Conservation (phyloP, 768 basidiomycete species). For the Porphyrellus cyaneotinctus region DNA sequence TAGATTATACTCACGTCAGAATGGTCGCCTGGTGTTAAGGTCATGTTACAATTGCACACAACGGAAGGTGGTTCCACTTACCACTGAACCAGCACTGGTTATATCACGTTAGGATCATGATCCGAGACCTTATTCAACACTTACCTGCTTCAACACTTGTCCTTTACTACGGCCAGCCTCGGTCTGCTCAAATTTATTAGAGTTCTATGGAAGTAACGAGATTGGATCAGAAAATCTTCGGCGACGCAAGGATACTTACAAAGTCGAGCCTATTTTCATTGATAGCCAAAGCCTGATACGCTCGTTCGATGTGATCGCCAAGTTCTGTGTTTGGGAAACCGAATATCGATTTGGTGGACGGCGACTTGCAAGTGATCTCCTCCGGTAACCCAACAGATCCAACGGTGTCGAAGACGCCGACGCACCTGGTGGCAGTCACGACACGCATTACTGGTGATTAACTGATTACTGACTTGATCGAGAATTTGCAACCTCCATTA, state of each 20-base stretch:
- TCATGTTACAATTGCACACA: background rate
- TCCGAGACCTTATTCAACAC: conserved; percentile 2
- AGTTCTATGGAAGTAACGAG: conserved; percentile 37
- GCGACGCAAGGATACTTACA: conserved; percentile 36
- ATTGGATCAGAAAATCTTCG: background rate
- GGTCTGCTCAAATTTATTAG: conserved; percentile 61
- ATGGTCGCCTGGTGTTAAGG: conserved; percentile 26
- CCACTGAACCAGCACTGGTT: conserved; percentile 69
- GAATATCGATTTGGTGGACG: conserved; percentile 48
- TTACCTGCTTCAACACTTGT: conserved; percentile 61
- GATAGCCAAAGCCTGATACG: conserved; percentile 68
- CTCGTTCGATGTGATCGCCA: conserved; percentile 59
- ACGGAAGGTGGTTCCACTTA: conserved; percentile 23
- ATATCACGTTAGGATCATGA: conserved; percentile 4
- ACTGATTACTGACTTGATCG: conserved; percentile 50
- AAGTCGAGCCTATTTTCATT: conserved; percentile 67
- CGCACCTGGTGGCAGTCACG: conserved; percentile 39
- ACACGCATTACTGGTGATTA: background rate
- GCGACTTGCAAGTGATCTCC: conserved; percentile 47
- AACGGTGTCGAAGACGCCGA: conserved; percentile 80
- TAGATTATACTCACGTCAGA: conserved; percentile 15
- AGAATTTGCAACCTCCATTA: conserved; percentile 43
- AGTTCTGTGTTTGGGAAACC: conserved; percentile 60
- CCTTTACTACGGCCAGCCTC: conserved; percentile 46
- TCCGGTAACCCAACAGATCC: conserved; percentile 68